Percentiles rank a stretch among this genome's conserved stretches.
Evolutionary conservation across 2,329 filamentous ascomycete species (phyloP).

Genomic region (Calonectria honghensis): DNA sequence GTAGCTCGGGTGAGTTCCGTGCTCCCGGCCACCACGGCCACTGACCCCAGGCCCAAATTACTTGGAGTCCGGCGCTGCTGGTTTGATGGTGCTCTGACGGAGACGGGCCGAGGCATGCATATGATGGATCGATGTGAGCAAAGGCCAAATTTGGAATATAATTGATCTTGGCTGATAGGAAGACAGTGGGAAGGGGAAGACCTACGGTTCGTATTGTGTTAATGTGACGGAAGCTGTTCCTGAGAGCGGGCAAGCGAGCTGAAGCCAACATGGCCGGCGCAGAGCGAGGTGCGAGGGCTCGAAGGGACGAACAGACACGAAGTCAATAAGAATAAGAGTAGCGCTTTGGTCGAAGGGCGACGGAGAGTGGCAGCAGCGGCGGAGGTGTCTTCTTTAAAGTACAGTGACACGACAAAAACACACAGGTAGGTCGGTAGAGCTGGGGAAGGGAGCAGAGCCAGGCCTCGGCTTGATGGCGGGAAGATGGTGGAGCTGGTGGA

Average conservation of each 20-base stretch:
- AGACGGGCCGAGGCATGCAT: neutral
- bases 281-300: conserved; percentile 22
- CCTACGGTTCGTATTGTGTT: conserved; percentile 55
- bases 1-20: conserved; percentile 25
- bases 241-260: conserved; percentile 58
- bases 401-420: neutral
- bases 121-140: conserved; percentile 5
- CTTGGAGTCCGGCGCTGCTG: conserved; percentile 25
- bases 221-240: conserved; percentile 59
- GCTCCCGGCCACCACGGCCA: conserved; percentile 5
- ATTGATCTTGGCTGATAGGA: conserved; percentile 1
- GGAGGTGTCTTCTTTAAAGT: conserved; percentile 24
- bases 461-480: conserved; percentile 40
- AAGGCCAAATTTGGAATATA: conserved; percentile 12
- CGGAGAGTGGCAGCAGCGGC: conserved; percentile 14
- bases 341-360: conserved; percentile 31
- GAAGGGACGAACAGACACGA: conserved; percentile 32
- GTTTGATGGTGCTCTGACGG: neutral
- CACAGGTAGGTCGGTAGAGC: neutral
- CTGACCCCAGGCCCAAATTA: conserved; percentile 10
- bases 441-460: conserved; percentile 21
- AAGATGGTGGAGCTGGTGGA: conserved; percentile 39
- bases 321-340: conserved; percentile 30
- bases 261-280: conserved; percentile 60
- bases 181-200: conserved; percentile 25